phyloP scores from a whole-genome alignment of 148 eudicot species.

The Arbutus unedo region DNA sequence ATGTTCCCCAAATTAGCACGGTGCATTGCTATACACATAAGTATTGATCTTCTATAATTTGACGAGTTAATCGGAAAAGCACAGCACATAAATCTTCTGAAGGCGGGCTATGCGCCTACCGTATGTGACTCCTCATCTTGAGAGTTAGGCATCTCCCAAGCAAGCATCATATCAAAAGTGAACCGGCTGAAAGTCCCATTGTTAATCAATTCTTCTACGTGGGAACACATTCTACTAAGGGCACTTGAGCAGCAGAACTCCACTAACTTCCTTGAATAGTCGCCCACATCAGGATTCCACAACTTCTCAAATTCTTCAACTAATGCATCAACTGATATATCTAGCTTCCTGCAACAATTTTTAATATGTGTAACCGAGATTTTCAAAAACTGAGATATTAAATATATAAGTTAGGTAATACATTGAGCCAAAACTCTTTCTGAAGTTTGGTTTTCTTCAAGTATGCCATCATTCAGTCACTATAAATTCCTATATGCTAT shows the following conservation, averaged over 20 bases:
- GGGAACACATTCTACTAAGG: conserved; percentile 36
- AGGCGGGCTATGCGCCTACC: conserved; percentile 23
- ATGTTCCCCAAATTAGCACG: background rate
- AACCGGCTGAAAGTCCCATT: conserved; percentile 68
- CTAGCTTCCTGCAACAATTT: conserved; percentile 46
- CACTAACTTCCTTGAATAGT: conserved; percentile 61
- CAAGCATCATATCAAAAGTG: conserved; percentile 93
- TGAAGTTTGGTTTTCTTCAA: background rate
- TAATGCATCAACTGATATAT: conserved; percentile 44
- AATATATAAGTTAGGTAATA: background rate
- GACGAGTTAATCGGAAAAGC: background rate
- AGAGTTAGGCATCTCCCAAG: conserved; percentile 76
- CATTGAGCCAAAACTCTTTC: background rate
- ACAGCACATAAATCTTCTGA: background rate
- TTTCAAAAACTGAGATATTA: background rate
- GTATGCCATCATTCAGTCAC: background rate
- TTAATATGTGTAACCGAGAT: too few species aligned
- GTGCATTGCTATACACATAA: background rate
- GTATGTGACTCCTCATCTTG: conserved; percentile 45
- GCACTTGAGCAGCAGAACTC: conserved; percentile 69
- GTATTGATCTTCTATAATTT: background rate
- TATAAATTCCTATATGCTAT: background rate
- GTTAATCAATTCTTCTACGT: conserved; percentile 39
- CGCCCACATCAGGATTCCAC: conserved; percentile 58
- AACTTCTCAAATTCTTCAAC: conserved; percentile 50